Evolutionary conservation across 2,329 filamentous ascomycete genomes (phyloP), one percentile per base, ranked within the genome.

Genomic region (Fonsecaea monophora): DNA sequence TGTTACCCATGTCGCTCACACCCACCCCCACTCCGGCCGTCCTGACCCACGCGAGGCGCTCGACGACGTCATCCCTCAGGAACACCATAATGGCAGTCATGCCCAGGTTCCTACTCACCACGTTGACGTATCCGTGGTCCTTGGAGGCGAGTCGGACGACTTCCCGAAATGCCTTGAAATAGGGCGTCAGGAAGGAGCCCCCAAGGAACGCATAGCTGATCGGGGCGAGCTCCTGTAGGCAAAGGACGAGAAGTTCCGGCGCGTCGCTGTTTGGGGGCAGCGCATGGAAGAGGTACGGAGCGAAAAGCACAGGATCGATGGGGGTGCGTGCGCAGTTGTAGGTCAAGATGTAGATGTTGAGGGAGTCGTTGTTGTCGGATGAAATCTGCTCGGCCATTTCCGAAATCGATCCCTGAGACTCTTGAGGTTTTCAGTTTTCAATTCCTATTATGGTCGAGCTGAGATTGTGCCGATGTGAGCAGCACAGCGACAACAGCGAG

Each of bases 21-120:
- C 95, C 95, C 57, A 97, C 90, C 0, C 95, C 94, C 1, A 93
- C 90, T 61, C 91, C 91, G 1, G 90, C 92, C n/a, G 87, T 89
- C 70, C 92, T 86, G n/a, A 95, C 81, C 73, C 86, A 82, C 61
- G 82, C 81, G 60, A 97, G 82, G 30, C 85, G 82, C 8, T 84
- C 78, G 0, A 85, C 82, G 50, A 86, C 74, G 53, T 84, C 80
- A 2, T 89, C 84, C 64, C 87, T 87, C 21, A 89, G 90, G 76
- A 97, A 97, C 18, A 97, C 84, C 83, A 98, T 87, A 59, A 98
- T 86, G 30, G 86, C 93, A 0, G 94, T 98, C 89, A 97, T 92
- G 71, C 95, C 94, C 57, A 94, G 86, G 77, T 95, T 93, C 54
- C 88, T 86, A 25, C 87, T 85, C 56, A 88, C 82, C 32, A 97